A percentile compares a stretch with the other conserved stretches of the same genome.
phyloP scores from a whole-genome alignment of 2,329 filamentous ascomycete species.

The Cytospora chrysosperma region DNA sequence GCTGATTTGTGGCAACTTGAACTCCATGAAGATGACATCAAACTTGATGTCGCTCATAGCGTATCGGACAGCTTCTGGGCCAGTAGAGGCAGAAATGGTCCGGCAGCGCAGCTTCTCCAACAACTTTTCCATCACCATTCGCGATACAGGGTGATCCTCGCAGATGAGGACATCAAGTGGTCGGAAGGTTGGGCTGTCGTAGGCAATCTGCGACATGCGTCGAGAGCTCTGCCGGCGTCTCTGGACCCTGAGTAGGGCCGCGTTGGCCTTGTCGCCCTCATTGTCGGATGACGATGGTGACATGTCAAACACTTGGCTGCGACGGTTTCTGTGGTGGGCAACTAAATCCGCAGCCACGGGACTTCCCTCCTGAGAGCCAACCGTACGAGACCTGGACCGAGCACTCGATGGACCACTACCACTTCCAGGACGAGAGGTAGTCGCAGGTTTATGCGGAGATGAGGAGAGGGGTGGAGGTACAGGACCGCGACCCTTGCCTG shows the following conservation, averaged over 20 bases:
- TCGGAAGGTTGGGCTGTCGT: conserved; percentile 82
- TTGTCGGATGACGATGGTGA: conserved; percentile 98
- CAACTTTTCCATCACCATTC: conserved; percentile 98
- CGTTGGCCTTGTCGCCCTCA: conserved; percentile 89
- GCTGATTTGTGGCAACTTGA: conserved; percentile 90
- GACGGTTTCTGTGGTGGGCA: conserved; percentile 78
- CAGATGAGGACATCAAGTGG: conserved; percentile 94
- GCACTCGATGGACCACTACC: conserved; percentile 60
- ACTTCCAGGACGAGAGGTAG: conserved; percentile 55
- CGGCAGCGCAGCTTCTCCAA: conserved; percentile 93
- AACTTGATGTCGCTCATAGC: conserved; percentile 98
- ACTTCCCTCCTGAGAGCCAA: conserved; percentile 91
- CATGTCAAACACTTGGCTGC: conserved; percentile 93
- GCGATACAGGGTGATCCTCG: conserved; percentile 94
- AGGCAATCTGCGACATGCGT: conserved; percentile 84
- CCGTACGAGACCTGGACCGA: conserved; percentile 82
- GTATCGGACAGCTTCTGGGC: conserved; percentile 87
- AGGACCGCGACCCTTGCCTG: conserved; percentile 54
- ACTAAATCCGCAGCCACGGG: conserved; percentile 66
- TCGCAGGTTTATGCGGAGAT: conserved; percentile 63
- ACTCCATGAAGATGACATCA: conserved; percentile 98
- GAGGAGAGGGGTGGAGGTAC: conserved; percentile 50
- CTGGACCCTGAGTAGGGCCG: conserved; percentile 80
- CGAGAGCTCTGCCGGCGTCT: conserved; percentile 93
- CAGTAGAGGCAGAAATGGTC: conserved; percentile 87